Evolutionary conservation across 257 asterid species (phyloP), one percentile per base, ranked within the genome.

Genomic region (Solanum chiquidenum): DNA sequence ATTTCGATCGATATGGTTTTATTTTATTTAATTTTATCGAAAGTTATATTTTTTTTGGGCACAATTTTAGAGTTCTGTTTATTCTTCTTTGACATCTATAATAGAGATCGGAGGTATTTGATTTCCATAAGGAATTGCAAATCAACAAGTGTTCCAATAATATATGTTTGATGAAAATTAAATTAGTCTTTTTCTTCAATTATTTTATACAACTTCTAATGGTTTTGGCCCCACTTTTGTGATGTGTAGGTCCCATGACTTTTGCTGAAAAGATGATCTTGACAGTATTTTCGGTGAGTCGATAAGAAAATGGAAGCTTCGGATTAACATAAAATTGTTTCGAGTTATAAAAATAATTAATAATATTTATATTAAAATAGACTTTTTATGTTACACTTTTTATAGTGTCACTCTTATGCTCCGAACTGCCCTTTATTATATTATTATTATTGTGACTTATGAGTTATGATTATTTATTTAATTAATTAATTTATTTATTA

Each of bases 211-310:
- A 46, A 2, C 4, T 86, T 79, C 62, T 80, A n/a, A 58, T 9
- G 33, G 40, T 27, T 21, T 21, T 60, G 68, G 13, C 6, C 68
- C 52, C 64, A 49, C 21, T 62, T 1, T 46, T 80, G 29, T 80
- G 18, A 4, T 71, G 21, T 87, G 87, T 89, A 96, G 99, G 99
- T 88, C 98, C 99, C 5, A 92, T 95, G 96, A 93, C 97, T 52
- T 96, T 95, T 88, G 99, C 98, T 9, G 99, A 96, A 44, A 96
- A 96, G 94, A 91, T 92, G 95, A 72, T 96, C 20, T 85, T 96
- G 29, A 85, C 90, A 8, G 86, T 94, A 23, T 96, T 96, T 88
- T 90, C 90, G 95, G 99, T 96, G 86, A 4, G 98, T 92, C 4
- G 16, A 46, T 5, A 13, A 49, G 7, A 49, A 0, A 49, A 49